These are phyloP conservation scores for Colletotrichum lentis DNA, from an alignment of 2,329 filamentous ascomycete genomes.

Conservation along the genomic window DNA sequence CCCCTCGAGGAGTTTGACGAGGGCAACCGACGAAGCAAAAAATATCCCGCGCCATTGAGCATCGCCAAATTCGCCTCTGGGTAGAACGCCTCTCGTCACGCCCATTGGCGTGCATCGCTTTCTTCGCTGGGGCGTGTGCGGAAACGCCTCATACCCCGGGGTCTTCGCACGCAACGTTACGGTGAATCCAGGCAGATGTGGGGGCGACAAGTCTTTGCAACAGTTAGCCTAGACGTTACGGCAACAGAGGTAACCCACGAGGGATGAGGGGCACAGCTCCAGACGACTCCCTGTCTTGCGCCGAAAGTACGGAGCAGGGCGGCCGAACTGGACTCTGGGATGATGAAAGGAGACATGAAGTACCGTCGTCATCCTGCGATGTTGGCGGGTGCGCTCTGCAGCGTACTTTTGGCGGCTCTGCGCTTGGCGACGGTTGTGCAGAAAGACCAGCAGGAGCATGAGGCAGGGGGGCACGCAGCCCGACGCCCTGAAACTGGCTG, in stretches of 20 bases:
- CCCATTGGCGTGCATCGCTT: not conserved
- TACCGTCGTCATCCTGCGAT: not conserved
- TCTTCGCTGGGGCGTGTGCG: not conserved
- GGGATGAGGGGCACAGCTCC: not conserved
- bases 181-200: slow-evolving; percentile 19
- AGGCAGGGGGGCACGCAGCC: not conserved
- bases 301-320: slow-evolving; percentile 21
- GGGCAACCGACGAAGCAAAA: slow-evolving; percentile 1
- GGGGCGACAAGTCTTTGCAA: not conserved
- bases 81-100: not conserved
- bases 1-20: not conserved
- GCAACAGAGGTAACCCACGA: not conserved
- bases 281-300: slow-evolving; percentile 12
- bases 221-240: slow-evolving; percentile 11
- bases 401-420: slow-evolving; percentile 7
- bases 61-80: slow-evolving; percentile 8
- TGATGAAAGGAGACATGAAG: not conserved
- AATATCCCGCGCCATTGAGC: slow-evolving; percentile 4
- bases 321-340: slow-evolving; percentile 6
- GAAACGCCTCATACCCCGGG: slow-evolving; percentile 14
- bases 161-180: slow-evolving; percentile 12
- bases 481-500: slow-evolving; percentile 3
- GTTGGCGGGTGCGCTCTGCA: not conserved
- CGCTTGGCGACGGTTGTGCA: slow-evolving; percentile 12
- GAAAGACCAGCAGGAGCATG: not conserved